Percentiles rank a stretch among this genome's conserved stretches.
These are phyloP conservation scores for Phalaenopsis equestris DNA, from an alignment of 106 monocot species.

Conservation along the genomic window DNA sequence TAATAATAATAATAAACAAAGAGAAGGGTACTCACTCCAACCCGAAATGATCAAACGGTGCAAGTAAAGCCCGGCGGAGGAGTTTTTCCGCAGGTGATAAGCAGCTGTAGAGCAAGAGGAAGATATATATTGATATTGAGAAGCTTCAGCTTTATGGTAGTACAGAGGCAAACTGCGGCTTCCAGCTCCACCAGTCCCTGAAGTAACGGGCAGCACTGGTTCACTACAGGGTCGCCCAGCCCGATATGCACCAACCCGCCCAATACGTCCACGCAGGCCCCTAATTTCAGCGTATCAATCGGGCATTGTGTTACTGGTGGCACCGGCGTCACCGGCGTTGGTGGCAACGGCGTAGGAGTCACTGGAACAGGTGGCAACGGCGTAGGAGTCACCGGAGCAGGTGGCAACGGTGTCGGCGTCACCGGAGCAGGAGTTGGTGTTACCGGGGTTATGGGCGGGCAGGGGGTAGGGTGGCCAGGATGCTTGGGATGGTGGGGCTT, in stretches of 20 bases:
- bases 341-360: neutral
- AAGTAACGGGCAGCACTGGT: conserved; percentile 56
- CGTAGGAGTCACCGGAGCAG: neutral
- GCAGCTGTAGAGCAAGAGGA: conserved; percentile 53
- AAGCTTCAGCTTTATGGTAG: conserved; percentile 58
- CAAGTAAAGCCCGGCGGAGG: conserved; percentile 63
- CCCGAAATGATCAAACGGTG: conserved; percentile 17
- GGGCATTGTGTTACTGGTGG: conserved; percentile 30
- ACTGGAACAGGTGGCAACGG: neutral
- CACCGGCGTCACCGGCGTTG: neutral
- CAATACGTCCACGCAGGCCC: conserved; percentile 63
- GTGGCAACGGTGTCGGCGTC: conserved; percentile 1
- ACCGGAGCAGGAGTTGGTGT: neutral
- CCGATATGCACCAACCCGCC: conserved; percentile 57
- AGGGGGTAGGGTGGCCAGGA: conserved; percentile 5
- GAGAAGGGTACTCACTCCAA: neutral
- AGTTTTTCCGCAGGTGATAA: conserved; percentile 52
- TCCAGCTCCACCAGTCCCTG: conserved; percentile 52
- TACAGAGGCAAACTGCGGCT: conserved; percentile 65
- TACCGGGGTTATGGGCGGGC: neutral
- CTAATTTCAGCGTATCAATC: conserved; percentile 48
- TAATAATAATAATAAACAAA: neutral
- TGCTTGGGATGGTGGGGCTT: conserved; percentile 4
- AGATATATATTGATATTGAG: conserved; percentile 53
- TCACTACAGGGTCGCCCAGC: conserved; percentile 46